These are phyloP conservation scores for Voacanga thouarsii DNA, from an alignment of 257 asterid species.

Conservation along the genomic window DNA sequence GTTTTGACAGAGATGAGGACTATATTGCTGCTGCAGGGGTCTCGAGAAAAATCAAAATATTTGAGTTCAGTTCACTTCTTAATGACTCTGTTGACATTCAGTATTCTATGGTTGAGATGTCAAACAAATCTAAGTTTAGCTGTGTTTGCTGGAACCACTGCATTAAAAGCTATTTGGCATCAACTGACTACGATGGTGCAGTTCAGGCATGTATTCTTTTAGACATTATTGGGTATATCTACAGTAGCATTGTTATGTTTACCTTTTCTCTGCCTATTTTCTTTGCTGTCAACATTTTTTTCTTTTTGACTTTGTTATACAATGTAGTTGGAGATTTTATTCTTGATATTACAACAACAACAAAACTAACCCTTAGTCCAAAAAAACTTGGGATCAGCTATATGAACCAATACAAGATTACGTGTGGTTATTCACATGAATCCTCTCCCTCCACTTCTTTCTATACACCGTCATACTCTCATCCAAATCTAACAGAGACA, in stretches of 20 bases:
- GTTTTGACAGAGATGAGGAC: constrained; percentile 90
- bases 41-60: constrained; percentile 75
- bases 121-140: constrained; percentile 67
- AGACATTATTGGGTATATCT: neutral
- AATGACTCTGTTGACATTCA: constrained; percentile 71
- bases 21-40: constrained; percentile 85
- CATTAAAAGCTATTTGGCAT: constrained; percentile 75
- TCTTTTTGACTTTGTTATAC: neutral
- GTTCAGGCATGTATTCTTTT: constrained; percentile 33
- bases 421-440: too few relatives aligned
- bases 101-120: constrained; percentile 75
- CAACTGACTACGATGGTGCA: constrained; percentile 82
- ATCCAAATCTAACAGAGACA: too few relatives aligned
- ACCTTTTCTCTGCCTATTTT: neutral
- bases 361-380: too few relatives aligned
- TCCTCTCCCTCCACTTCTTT: too few relatives aligned
- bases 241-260: neutral
- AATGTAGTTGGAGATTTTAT: neutral
- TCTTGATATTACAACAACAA: constrained; percentile 10
- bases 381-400: too few relatives aligned
- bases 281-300: neutral
- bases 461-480: too few relatives aligned
- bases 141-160: constrained; percentile 89
- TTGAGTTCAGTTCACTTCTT: constrained; percentile 61
- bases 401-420: too few relatives aligned